Base-by-base conservation (phyloP, 2,329 filamentous ascomycete genomes). In the Fusarium globosum region DNA sequence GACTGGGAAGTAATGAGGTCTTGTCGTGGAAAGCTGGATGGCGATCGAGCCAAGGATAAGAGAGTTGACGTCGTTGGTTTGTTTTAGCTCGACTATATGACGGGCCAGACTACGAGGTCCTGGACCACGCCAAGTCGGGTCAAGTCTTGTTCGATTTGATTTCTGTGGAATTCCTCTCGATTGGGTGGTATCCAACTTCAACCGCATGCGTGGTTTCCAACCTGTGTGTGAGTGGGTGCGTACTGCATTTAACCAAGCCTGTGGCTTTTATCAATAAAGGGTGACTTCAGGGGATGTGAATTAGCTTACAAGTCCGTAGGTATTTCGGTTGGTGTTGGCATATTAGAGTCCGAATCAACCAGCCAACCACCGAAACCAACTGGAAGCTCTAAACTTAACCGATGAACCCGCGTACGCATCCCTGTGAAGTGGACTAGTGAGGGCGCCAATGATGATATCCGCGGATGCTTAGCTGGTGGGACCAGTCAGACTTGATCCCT, bases 61-160 rank as follows among this genome's bases (percentile, higher is more conserved):
- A 49, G 41, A 62, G 63, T 75, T 77, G 75, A 77, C 75, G 75
- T 77, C 65, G 75, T 73, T 62, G 73, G 61, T 71, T 59, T 65
- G 63, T 62, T 52, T 71, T 72, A 74, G 71, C 68, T 51, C 52
- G 46, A 49, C 48, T 70, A 58, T 48, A 56, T 69, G 71, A 73
- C 58, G 39, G 49, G 53, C 49, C 42, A 73, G 58, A 56, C 69
- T 72, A 68, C 39, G 56, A 46, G 52, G 46, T 39, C 35, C 42
- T 66, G 57, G 58, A 42, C 71, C 62, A 72, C 46, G 48, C 68
- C 63, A 69, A 62, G 56, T 61, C 67, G 38, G 71, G 71, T 36
- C 35, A 73, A 72, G 71, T 65, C 63, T 72, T 52, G 49, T 52
- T 74, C 28, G 63, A 61, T 72, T 72, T 73, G 68, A 62, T 65